Conservation (phyloP, 129 eudicot species). For the Lactuca sativa region DNA sequence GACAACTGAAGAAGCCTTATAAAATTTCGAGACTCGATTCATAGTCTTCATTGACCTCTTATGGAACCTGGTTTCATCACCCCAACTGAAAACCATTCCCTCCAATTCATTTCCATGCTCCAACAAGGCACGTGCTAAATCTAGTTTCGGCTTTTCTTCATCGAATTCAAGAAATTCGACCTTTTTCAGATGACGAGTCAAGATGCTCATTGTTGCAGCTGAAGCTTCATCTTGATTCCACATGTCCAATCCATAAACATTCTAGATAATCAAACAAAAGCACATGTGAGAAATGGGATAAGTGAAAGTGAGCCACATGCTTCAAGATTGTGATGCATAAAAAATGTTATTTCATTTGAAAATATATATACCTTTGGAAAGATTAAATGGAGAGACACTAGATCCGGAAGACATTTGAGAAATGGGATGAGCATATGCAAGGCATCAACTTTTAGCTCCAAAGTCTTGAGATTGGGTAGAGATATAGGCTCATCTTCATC, state of each 20-base stretch:
- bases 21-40: not conserved
- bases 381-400: not conserved
- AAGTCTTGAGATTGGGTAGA: not conserved
- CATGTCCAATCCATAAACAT: too few species aligned
- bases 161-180: too few species aligned
- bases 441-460: not conserved
- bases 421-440: not conserved
- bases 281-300: too few species aligned
- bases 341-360: too few species aligned
- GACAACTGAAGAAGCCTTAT: conserved; percentile 13
- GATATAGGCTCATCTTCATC: not conserved
- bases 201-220: too few species aligned
- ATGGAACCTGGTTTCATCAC: not conserved
- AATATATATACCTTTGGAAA: not conserved
- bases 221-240: not conserved
- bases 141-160: too few species aligned
- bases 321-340: too few species aligned
- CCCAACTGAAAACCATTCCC: not conserved
- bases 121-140: too few species aligned
- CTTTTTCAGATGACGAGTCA: too few species aligned
- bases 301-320: too few species aligned
- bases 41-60: conserved; percentile 11
- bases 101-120: too few species aligned
- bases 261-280: too few species aligned
- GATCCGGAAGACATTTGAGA: not conserved